Percentiles rank a stretch among this genome's conserved stretches.
These are phyloP conservation scores for Colletotrichum zoysiae DNA, from an alignment of 2,329 filamentous ascomycete genomes.

Conservation along the genomic window DNA sequence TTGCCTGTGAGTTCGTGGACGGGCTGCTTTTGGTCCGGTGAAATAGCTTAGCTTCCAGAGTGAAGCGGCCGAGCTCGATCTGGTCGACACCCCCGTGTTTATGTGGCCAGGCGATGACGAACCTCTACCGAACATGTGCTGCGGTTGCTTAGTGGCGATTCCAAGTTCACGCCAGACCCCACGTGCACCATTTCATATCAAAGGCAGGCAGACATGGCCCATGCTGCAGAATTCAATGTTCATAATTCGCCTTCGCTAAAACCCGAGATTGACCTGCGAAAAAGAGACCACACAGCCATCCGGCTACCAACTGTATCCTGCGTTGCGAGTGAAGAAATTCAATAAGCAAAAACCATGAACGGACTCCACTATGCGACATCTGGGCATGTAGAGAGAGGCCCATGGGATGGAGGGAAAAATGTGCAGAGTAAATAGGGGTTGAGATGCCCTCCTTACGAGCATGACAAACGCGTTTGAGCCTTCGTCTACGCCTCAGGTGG, in stretches of 20 bases:
- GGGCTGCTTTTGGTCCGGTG: not conserved
- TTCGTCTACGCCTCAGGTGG: constrained; percentile 7
- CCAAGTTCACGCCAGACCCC: not conserved
- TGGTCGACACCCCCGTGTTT: not conserved
- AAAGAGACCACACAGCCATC: constrained; percentile 8
- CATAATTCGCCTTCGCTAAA: constrained; percentile 37
- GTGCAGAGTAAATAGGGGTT: constrained; percentile 15
- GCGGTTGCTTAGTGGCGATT: not conserved
- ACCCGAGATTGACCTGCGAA: constrained; percentile 13
- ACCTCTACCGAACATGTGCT: not conserved
- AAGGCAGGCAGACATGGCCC: not conserved
- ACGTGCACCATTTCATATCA: too few relatives aligned
- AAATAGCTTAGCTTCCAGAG: not conserved
- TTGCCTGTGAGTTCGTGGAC: not conserved
- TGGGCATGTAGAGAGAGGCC: not conserved
- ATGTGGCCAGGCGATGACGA: not conserved
- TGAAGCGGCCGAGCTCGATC: not conserved
- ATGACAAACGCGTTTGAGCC: constrained; percentile 17
- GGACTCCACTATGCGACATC: constrained; percentile 26
- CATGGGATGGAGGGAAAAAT: not conserved
- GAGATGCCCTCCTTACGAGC: constrained; percentile 31
- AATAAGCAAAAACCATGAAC: constrained; percentile 13
- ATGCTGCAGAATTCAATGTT: constrained; percentile 7
- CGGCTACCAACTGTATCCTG: constrained; percentile 18
- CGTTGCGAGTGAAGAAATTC: constrained; percentile 15